Percentiles rank a stretch among this genome's conserved stretches.
These are phyloP conservation scores for Tremella yokohamensis DNA, from an alignment of 768 basidiomycete species.

Conservation along the genomic window DNA sequence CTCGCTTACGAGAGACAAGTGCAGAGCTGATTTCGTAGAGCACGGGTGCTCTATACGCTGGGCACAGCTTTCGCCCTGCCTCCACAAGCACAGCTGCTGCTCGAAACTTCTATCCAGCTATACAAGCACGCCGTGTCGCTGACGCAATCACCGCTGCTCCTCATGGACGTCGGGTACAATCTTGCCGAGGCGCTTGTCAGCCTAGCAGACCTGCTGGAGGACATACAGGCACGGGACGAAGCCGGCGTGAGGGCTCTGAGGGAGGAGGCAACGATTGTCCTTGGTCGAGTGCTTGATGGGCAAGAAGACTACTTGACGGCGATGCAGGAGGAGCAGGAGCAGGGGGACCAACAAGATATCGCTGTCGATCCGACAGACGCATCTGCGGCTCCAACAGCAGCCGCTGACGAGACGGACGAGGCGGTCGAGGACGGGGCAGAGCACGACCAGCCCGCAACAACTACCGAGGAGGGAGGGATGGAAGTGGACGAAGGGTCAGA, in stretches of 20 bases:
- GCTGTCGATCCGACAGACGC: not conserved
- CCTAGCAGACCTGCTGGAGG: conserved; percentile 44
- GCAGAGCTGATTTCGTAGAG: conserved; percentile 25
- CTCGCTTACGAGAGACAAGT: not conserved
- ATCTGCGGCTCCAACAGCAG: conserved; percentile 6
- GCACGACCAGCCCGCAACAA: conserved; percentile 10
- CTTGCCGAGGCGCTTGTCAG: conserved; percentile 37
- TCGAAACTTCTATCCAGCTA: conserved; percentile 34
- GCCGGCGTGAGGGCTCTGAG: conserved; percentile 25
- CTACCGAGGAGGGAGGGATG: conserved; percentile 2
- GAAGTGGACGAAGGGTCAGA: conserved; percentile 17
- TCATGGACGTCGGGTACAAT: conserved; percentile 45
- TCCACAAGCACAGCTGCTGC: conserved; percentile 23
- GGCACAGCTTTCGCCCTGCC: conserved; percentile 44
- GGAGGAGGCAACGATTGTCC: conserved; percentile 33
- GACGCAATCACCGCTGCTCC: conserved; percentile 37
- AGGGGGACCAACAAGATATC: conserved; percentile 4
- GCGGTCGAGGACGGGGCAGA: conserved; percentile 18
- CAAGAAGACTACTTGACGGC: conserved; percentile 40
- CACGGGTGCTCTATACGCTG: conserved; percentile 43
- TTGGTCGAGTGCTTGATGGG: conserved; percentile 35
- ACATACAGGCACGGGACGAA: conserved; percentile 21
- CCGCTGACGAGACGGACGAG: conserved; percentile 28
- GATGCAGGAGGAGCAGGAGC: conserved; percentile 4
- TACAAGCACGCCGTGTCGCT: conserved; percentile 32